These are phyloP conservation scores for Phytophthora kernoviae DNA, from an alignment of 352 stramenopile species.

Conservation along the genomic window DNA sequence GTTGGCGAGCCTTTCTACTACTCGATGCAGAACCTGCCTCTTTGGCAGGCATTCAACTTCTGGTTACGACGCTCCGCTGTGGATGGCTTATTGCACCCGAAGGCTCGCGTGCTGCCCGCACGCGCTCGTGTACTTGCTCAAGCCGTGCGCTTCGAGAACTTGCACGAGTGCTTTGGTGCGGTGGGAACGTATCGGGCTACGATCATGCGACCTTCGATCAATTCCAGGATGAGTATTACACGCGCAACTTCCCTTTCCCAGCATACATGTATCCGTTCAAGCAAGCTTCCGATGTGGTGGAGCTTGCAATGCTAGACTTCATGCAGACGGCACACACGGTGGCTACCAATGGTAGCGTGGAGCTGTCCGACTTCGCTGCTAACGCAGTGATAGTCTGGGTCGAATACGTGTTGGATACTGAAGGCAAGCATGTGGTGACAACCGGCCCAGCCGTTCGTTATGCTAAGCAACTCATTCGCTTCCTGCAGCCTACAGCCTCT, in stretches of 20 bases:
- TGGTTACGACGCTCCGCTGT: slow-evolving; percentile 75
- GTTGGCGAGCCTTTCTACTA: slow-evolving; percentile 86
- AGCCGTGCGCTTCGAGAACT: slow-evolving; percentile 69
- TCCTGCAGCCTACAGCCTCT: slow-evolving; percentile 39
- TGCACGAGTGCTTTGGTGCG: slow-evolving; percentile 81
- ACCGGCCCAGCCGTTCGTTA: slow-evolving; percentile 62
- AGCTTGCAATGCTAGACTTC: slow-evolving; percentile 59
- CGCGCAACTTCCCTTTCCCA: slow-evolving; percentile 80
- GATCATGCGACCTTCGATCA: slow-evolving; percentile 77
- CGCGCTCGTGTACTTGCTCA: slow-evolving; percentile 56
- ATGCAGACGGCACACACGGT: slow-evolving; percentile 45
- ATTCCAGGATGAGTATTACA: slow-evolving; percentile 73
- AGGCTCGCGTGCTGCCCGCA: slow-evolving; percentile 57
- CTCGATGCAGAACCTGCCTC: slow-evolving; percentile 84
- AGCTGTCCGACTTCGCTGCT: slow-evolving; percentile 16
- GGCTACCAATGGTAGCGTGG: slow-evolving; percentile 13
- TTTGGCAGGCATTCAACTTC: slow-evolving; percentile 87
- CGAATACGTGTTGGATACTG: slow-evolving; percentile 61
- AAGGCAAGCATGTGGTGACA: slow-evolving; percentile 46
- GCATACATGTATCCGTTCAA: slow-evolving; percentile 82
- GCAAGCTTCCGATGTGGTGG: slow-evolving; percentile 38
- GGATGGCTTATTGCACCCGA: slow-evolving; percentile 34
- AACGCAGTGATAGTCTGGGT: slow-evolving; percentile 82
- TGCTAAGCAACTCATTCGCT: slow-evolving; percentile 82
- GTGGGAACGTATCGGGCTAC: slow-evolving; percentile 72